Conservation (phyloP, 1,139 yeast species). For the Blastobotrys persicus region DNA sequence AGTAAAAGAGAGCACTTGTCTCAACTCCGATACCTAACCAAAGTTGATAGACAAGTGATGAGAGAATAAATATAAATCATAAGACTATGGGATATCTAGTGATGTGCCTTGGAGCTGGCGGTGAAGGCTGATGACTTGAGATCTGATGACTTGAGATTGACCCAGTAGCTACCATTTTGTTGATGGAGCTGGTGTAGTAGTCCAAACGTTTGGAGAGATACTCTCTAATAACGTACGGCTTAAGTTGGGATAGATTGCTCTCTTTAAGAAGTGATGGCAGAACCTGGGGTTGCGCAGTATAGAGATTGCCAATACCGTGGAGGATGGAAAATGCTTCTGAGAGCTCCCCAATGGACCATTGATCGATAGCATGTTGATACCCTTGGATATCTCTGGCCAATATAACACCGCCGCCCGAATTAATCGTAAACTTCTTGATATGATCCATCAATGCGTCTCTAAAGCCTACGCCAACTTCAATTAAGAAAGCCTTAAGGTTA, state of each 20-base stretch:
- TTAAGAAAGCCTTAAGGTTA: slow-evolving; percentile 54
- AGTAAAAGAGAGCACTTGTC: too few relatives aligned
- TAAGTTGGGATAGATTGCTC: slow-evolving; percentile 70
- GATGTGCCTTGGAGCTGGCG: neutral
- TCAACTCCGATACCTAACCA: too few relatives aligned
- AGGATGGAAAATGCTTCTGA: slow-evolving; percentile 69
- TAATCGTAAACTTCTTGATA: slow-evolving; percentile 71
- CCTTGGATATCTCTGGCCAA: slow-evolving; percentile 83
- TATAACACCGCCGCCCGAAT: slow-evolving; percentile 77
- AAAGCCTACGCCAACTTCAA: slow-evolving; percentile 60
- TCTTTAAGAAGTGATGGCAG: slow-evolving; percentile 78
- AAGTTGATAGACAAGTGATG: too few relatives aligned
- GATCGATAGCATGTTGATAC: slow-evolving; percentile 69
- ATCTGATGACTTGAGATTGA: neutral
- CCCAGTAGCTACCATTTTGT: slow-evolving; percentile 38
- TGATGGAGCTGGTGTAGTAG: slow-evolving; percentile 53
- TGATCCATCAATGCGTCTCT: slow-evolving; percentile 65
- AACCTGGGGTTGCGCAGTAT: slow-evolving; percentile 74
- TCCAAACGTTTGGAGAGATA: slow-evolving; percentile 73
- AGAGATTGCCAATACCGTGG: slow-evolving; percentile 80
- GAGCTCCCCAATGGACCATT: slow-evolving; percentile 64
- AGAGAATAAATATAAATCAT: neutral
- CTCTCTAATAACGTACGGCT: slow-evolving; percentile 63
- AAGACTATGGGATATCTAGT: neutral
- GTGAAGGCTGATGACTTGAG: neutral